Evolutionary conservation across 2,329 filamentous ascomycete species (phyloP).

Genomic region (Aspergillus tamarii): DNA sequence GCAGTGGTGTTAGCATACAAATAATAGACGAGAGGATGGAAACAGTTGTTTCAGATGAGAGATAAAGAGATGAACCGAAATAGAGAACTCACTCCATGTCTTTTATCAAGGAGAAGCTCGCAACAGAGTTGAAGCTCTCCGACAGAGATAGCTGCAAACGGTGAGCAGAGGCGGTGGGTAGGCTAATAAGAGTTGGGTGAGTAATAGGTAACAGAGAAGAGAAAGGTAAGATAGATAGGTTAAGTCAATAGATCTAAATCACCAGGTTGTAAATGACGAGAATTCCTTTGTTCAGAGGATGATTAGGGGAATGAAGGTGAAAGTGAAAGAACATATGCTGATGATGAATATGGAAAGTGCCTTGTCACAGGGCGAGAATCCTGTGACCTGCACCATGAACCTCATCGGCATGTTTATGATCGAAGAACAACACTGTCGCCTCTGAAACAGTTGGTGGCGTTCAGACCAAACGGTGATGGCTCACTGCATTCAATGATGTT

Average conservation of each 20-base stretch:
- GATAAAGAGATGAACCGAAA: not conserved
- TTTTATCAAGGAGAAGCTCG: not conserved
- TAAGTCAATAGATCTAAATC: not conserved
- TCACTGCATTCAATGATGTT: not conserved
- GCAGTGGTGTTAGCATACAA: conserved; percentile 4
- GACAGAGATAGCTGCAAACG: not conserved
- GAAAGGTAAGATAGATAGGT: not conserved
- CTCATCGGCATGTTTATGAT: not conserved
- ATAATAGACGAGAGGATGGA: not conserved
- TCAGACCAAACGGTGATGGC: not conserved
- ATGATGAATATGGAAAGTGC: not conserved
- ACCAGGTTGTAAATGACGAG: not conserved
- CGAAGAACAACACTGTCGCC: not conserved
- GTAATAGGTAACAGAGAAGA: not conserved
- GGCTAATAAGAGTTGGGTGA: not conserved
- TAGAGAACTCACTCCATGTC: conserved; percentile 21
- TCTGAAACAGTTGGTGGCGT: not conserved
- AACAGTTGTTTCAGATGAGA: not conserved
- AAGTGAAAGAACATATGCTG: not conserved
- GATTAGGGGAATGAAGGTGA: not conserved
- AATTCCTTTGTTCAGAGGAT: not conserved
- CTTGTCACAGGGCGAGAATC: not conserved
- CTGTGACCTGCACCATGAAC: not conserved
- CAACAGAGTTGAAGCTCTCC: not conserved
- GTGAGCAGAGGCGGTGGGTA: not conserved